A percentile compares a stretch with the other conserved stretches of the same genome.
phyloP scores from a whole-genome alignment of 192 early-diverging fungal species.

The Coemansia sp. region DNA sequence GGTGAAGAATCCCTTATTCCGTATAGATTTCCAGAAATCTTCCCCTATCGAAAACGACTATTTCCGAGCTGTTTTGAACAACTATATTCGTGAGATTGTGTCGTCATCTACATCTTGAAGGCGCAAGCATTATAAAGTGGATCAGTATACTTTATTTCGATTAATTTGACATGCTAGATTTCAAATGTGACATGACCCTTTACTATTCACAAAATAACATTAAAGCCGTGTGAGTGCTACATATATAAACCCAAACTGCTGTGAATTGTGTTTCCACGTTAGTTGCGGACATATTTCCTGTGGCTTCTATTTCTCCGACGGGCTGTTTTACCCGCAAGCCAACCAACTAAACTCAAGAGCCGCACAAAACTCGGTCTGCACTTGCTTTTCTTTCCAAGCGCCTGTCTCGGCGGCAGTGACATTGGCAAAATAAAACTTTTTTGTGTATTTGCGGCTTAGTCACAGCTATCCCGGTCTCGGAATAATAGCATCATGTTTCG shows the following conservation, averaged over 20 bases:
- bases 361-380: background rate
- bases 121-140: background rate
- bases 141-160: background rate
- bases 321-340: background rate
- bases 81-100: conserved; percentile 48
- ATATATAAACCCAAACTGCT: no score
- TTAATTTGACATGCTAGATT: no score
- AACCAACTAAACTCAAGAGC: background rate
- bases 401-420: no score
- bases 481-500: conserved; percentile 1
- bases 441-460: background rate
- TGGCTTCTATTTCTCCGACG: background rate
- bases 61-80: conserved; percentile 52
- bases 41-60: conserved; percentile 57
- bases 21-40: conserved; percentile 49
- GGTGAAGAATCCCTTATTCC: conserved; percentile 82
- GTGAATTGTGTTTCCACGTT: background rate
- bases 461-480: background rate
- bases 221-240: no score
- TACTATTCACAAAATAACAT: no score
- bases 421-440: no score
- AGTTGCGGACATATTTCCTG: background rate
- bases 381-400: background rate
- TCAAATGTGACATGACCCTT: no score
- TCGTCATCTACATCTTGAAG: conserved; percentile 15